phyloP scores from a whole-genome alignment of 345 rosid genomes.

The Arabidopsis arenosa region DNA sequence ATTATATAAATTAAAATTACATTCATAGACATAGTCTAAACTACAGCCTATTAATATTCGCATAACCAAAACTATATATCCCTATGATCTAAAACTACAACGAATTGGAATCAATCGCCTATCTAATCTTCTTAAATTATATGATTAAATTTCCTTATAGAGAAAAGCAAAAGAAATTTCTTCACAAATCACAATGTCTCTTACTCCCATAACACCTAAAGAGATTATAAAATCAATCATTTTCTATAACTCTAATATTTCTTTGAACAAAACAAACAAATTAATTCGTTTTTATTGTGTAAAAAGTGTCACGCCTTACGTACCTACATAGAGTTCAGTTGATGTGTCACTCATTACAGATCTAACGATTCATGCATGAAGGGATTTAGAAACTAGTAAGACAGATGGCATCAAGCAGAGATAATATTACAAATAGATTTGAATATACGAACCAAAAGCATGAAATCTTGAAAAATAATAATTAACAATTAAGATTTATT shows the following conservation, averaged over 20 bases:
- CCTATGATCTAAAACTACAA: too few relatives aligned
- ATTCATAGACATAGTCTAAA: too few relatives aligned
- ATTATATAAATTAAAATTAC: too few relatives aligned
- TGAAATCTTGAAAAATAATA: background rate
- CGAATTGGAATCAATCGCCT: background rate
- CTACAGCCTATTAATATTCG: too few relatives aligned
- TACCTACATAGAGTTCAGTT: background rate
- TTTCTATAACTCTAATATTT: background rate
- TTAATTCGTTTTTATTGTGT: background rate
- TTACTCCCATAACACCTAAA: background rate
- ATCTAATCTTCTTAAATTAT: background rate
- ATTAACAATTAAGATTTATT: background rate
- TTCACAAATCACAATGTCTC: background rate
- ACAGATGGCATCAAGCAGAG: constrained; percentile 8
- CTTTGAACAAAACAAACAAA: background rate
- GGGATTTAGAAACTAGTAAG: constrained; percentile 4
- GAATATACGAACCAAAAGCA: background rate
- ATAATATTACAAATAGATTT: constrained; percentile 24
- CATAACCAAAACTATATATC: too few relatives aligned
- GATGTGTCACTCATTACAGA: background rate
- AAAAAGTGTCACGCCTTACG: background rate
- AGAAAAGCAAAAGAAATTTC: background rate
- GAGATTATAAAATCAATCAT: background rate
- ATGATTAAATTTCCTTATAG: too few relatives aligned
- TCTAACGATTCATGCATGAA: constrained; percentile 25